These are phyloP conservation scores for Colletotrichum eleusines DNA, from an alignment of 2,329 filamentous ascomycete species.

Conservation along the genomic window DNA sequence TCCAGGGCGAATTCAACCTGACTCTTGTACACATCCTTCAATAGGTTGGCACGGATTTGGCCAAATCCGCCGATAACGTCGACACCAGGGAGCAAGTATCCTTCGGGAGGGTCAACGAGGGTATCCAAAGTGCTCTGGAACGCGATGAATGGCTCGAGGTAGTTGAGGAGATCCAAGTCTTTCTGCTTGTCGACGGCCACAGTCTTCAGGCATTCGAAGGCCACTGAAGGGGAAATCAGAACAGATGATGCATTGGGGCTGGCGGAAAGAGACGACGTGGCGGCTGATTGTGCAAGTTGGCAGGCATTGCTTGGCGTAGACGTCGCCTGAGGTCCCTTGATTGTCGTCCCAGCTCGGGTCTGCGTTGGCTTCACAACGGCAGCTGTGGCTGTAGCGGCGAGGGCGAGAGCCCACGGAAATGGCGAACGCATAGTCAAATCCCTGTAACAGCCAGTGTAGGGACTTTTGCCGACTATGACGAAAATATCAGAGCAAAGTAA, in stretches of 20 bases:
- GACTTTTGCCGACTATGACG: background rate
- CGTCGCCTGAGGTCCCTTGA: background rate
- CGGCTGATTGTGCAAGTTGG: conserved; percentile 12
- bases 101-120: conserved; percentile 39
- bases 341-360: background rate
- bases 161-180: conserved; percentile 41
- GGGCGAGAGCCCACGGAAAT: conserved; percentile 14
- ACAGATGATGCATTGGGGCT: background rate
- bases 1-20: conserved; percentile 41
- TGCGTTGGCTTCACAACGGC: conserved; percentile 8
- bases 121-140: conserved; percentile 43
- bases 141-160: conserved; percentile 39
- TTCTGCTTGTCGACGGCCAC: conserved; percentile 33
- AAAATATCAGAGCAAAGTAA: background rate
- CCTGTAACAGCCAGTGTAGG: background rate
- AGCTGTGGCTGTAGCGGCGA: conserved; percentile 2
- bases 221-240: conserved; percentile 18
- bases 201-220: conserved; percentile 37
- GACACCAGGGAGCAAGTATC: conserved; percentile 42
- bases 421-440: conserved; percentile 8
- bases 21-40: conserved; percentile 35
- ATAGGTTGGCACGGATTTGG: conserved; percentile 40
- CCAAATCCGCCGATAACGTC: conserved; percentile 41
- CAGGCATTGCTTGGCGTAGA: conserved; percentile 13
- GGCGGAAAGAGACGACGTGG: conserved; percentile 6